phyloP scores from a whole-genome alignment of 108 stramenopile genomes.

The Cyclotella atomus region DNA sequence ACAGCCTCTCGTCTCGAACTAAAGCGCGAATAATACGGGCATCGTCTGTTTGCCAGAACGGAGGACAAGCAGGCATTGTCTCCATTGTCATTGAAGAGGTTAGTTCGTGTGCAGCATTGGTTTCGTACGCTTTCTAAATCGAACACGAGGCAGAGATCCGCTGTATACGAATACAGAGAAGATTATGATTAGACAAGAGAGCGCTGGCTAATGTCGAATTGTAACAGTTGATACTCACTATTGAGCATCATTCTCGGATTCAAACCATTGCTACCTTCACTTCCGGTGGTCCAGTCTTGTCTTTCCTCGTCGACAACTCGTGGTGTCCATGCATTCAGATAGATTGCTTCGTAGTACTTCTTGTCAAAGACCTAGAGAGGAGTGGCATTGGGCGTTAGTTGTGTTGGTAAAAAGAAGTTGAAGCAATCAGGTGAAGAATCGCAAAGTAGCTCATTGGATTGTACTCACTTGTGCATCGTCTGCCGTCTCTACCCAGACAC shows the following conservation, averaged over 20 bases:
- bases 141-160: constrained; percentile 47
- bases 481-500: constrained; percentile 39
- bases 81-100: constrained; percentile 32
- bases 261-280: not conserved
- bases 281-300: constrained; percentile 29
- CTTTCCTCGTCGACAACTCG: not conserved
- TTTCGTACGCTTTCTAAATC: constrained; percentile 26
- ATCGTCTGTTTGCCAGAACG: constrained; percentile 2
- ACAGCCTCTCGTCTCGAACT: constrained; percentile 22
- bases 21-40: constrained; percentile 5
- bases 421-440: not conserved
- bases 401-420: not conserved
- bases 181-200: not conserved
- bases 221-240: constrained; percentile 6
- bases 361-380: constrained; percentile 29
- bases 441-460: not conserved
- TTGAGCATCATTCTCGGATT: constrained; percentile 55
- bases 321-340: constrained; percentile 35
- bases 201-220: not conserved
- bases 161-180: too few species aligned
- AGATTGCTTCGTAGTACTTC: constrained; percentile 37
- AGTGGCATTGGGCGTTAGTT: not conserved
- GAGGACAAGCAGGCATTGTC: constrained; percentile 20
- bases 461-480: constrained; percentile 25
- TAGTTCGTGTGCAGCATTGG: constrained; percentile 46